These are phyloP conservation scores for Orbilia blumenaviensis DNA, from an alignment of 2,329 filamentous ascomycete species.

Conservation along the genomic window DNA sequence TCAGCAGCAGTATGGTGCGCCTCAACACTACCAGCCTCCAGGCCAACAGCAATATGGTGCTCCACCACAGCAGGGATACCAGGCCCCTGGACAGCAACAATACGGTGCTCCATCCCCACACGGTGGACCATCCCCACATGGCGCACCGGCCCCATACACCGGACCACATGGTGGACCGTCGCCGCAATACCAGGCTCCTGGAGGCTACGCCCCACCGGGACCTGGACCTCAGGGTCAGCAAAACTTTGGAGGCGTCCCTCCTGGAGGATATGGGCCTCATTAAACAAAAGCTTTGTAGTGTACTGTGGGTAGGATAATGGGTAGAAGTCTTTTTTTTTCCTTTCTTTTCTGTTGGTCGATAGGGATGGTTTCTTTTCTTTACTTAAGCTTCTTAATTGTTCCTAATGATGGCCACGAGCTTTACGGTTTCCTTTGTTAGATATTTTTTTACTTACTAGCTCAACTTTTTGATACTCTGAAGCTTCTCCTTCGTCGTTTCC, in stretches of 20 bases:
- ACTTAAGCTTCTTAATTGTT: slow-evolving; percentile 19
- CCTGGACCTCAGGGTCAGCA: slow-evolving; percentile 37
- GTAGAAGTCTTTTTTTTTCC: too few species aligned
- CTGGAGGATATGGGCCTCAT: slow-evolving; percentile 45
- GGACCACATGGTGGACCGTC: slow-evolving; percentile 23
- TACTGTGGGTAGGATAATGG: slow-evolving; percentile 15
- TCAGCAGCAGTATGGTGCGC: slow-evolving; percentile 45
- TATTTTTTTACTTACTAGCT: background rate
- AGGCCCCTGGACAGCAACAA: slow-evolving; percentile 51
- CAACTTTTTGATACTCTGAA: background rate
- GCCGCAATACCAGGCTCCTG: slow-evolving; percentile 43
- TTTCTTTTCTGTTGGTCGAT: slow-evolving; percentile 16
- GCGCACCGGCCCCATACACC: slow-evolving; percentile 11
- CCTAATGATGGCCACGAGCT: slow-evolving; percentile 40
- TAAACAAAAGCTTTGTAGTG: slow-evolving; percentile 5
- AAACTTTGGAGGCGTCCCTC: slow-evolving; percentile 47
- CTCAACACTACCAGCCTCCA: slow-evolving; percentile 53
- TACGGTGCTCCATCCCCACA: slow-evolving; percentile 53
- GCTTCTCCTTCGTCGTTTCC: background rate
- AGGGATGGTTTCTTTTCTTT: slow-evolving; percentile 6
- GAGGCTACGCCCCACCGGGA: slow-evolving; percentile 35
- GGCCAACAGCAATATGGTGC: slow-evolving; percentile 6
- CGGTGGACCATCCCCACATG: slow-evolving; percentile 33
- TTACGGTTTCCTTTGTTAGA: slow-evolving; percentile 30
- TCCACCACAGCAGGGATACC: slow-evolving; percentile 25